Base-by-base conservation (phyloP, 768 basidiomycete genomes). In the Epithele typhae region DNA sequence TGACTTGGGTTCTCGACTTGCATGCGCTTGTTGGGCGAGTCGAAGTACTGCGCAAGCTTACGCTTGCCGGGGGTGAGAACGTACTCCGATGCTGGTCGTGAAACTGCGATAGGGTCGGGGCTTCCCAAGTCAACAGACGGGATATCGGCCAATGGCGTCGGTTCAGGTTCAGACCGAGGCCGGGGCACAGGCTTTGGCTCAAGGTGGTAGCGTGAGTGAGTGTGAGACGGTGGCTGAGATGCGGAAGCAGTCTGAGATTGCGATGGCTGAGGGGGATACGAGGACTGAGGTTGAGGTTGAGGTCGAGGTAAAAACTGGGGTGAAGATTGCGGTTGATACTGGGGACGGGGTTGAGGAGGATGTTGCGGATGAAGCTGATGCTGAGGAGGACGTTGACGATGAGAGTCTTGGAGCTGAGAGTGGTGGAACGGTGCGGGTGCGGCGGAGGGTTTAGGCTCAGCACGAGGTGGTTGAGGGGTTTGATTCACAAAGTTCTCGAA, bases 1-100 rank as follows among this genome's bases (percentile, higher is more conserved):
- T 8, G 56, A 37, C 8, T 53, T 40, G 21, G 41, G 22, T 63
- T 56, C 8, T 55, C 46, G 15, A 58, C 56, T 23, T 75, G 69
- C 35, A 71, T 49, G 43, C 87, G 84, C 64, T 90, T 89, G 36
- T 74, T 58, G 6, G 76, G 84, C 0, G 85, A 82, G 30, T 76
- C 69, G 5, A 84, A 67, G 34, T 78, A 69, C 21, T 77, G 78
- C 3, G 70, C 71, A 3, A 75, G 70, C 56, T 89, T 91, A 41
- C 87, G 76, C 59, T 92, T 92, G 40, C 74, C 76, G 9, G 87
- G 85, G 0, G 87, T 87, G 7, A 73, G 55, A 12, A 58, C 53
- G 10, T 33, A 19, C 7, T 57, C 56, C 9, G 68, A 62, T 36
- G 60, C 55, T 10, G 54, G 54, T 35, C 63, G 63, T n/a, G 58